Conservation (phyloP, 1,284 basidiomycete species). For the Tetrapyrgos nigripes region DNA sequence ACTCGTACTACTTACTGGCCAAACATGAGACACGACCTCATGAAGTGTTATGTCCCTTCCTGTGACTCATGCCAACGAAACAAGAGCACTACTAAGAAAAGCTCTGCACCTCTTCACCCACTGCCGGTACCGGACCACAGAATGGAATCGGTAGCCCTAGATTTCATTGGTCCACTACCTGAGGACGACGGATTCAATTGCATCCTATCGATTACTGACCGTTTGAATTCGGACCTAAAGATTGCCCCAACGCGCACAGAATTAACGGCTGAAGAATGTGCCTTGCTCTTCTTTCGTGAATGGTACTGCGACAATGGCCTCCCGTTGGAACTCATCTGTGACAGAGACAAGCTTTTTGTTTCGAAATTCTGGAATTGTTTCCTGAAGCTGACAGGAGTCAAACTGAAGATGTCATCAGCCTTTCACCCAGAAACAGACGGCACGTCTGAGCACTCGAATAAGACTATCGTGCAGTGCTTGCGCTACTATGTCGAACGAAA, state of each 20-base stretch:
- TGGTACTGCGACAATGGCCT: conserved; percentile 43
- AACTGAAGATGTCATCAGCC: conserved; percentile 17
- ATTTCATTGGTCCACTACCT: conserved; percentile 26
- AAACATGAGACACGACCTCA: conserved; percentile 34
- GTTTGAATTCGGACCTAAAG: conserved; percentile 35
- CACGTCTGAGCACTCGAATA: conserved; percentile 24
- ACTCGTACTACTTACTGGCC: conserved; percentile 45
- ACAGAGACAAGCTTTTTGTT: conserved; percentile 20
- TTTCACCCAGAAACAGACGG: conserved; percentile 24
- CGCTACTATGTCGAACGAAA: conserved; percentile 36
- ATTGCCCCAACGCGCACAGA: conserved; percentile 33
- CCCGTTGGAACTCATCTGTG: conserved; percentile 26
- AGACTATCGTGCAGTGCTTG: conserved; percentile 31
- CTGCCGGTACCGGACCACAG: conserved; percentile 32
- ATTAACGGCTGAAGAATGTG: conserved; percentile 30
- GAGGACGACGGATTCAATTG: too few species aligned
- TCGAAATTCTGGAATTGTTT: conserved; percentile 17
- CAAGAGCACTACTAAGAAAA: conserved; percentile 6
- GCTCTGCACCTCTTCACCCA: conserved; percentile 35
- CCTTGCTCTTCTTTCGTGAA: conserved; percentile 20
- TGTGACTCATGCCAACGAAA: conserved; percentile 34
- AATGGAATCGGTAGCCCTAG: conserved; percentile 30
- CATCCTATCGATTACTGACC: conserved; percentile 42
- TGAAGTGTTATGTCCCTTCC: conserved; percentile 23
- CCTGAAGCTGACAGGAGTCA: conserved; percentile 5